Conservation (phyloP, 495 filamentous ascomycete species). For the Aspergillus sclerotioniger region DNA sequence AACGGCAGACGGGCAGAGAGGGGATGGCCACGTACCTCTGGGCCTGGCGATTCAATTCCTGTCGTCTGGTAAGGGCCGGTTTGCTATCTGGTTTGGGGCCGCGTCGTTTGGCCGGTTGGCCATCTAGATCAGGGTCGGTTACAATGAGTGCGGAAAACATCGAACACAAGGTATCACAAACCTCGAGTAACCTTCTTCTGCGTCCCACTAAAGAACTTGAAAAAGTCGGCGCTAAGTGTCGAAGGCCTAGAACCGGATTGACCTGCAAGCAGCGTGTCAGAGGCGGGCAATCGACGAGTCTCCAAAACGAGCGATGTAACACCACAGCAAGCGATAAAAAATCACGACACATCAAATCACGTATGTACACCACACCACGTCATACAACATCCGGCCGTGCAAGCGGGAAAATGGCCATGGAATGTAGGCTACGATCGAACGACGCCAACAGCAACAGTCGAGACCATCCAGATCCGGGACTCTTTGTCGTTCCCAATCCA, state of each 20-base stretch:
- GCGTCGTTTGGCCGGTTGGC: slow-evolving; percentile 80
- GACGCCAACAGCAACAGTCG: not conserved
- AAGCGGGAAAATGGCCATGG: not conserved
- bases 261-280: not conserved
- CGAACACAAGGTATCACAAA: slow-evolving; percentile 12
- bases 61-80: slow-evolving; percentile 85
- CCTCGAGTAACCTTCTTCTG: slow-evolving; percentile 39
- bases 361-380: too few relatives aligned
- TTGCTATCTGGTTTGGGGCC: slow-evolving; percentile 97
- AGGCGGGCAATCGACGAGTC: not conserved
- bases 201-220: slow-evolving; percentile 34
- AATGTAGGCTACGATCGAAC: not conserved
- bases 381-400: not conserved
- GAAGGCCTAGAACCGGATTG: slow-evolving; percentile 10
- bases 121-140: slow-evolving; percentile 52
- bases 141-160: not conserved
- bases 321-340: not conserved
- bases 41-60: slow-evolving; percentile 93
- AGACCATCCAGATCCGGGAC: not conserved
- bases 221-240: slow-evolving; percentile 33
- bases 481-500: not conserved
- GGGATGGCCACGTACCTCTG: slow-evolving; percentile 65
- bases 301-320: not conserved
- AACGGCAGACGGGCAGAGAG: not conserved
- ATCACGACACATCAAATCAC: too few relatives aligned